Conservation (phyloP, 1,284 basidiomycete species). For the Phenoliferia sp. region DNA sequence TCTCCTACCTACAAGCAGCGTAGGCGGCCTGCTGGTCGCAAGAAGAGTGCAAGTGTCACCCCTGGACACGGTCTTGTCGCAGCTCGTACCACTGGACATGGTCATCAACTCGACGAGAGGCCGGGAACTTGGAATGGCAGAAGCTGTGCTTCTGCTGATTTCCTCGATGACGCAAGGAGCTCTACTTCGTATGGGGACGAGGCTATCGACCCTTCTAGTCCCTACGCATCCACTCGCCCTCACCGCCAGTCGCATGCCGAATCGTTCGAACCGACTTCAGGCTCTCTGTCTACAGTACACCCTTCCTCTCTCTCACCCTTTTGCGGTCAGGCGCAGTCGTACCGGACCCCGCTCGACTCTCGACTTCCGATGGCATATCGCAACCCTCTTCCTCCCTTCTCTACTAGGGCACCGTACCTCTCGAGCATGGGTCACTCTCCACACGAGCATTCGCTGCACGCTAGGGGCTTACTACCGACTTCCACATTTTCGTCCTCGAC, state of each 20-base stretch:
- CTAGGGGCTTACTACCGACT: too few relatives aligned
- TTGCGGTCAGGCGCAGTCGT: not conserved
- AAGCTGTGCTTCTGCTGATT: not conserved
- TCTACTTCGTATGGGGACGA: not conserved
- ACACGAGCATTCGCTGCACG: too few relatives aligned
- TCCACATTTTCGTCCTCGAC: not conserved
- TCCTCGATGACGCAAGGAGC: not conserved
- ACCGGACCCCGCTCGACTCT: not conserved
- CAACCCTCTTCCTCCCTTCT: not conserved
- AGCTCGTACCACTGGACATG: not conserved
- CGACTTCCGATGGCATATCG: not conserved
- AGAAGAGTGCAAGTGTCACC: not conserved
- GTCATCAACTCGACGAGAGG: not conserved
- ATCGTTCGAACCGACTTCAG: not conserved
- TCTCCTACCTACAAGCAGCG: constrained; percentile 2
- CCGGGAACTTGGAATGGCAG: not conserved
- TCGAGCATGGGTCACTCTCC: not conserved
- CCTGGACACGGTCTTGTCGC: not conserved
- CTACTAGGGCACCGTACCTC: not conserved
- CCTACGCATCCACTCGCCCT: not conserved
- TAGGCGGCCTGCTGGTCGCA: not conserved
- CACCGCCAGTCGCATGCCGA: not conserved
- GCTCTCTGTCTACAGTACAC: not conserved
- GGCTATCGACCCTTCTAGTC: not conserved
- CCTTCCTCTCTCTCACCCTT: not conserved